Evolutionary conservation across 2,329 filamentous ascomycete species (phyloP).

Genomic region (Metarhizium guizhouense): DNA sequence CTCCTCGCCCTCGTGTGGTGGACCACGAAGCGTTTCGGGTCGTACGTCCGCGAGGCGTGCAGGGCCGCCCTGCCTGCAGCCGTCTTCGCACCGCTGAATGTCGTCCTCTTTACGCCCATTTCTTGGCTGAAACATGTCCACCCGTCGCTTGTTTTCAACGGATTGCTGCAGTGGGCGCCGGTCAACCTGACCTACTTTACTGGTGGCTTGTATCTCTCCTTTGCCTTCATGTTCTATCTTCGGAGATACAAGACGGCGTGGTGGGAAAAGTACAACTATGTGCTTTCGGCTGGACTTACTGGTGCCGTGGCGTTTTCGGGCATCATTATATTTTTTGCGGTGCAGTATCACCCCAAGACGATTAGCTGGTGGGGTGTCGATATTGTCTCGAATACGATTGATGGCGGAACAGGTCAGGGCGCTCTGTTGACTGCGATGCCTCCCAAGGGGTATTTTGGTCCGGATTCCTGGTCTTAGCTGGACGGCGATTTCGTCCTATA

Average conservation of each 20-base stretch:
- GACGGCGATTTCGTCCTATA: neutral
- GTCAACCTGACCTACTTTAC: slow-evolving; percentile 34
- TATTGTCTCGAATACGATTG: slow-evolving; percentile 1
- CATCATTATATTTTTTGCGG: slow-evolving; percentile 33
- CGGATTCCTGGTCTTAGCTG: neutral
- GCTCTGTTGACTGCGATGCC: neutral
- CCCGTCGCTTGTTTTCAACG: slow-evolving; percentile 30
- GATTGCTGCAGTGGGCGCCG: slow-evolving; percentile 32
- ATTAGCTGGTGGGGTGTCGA: slow-evolving; percentile 32
- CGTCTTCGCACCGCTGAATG: slow-evolving; percentile 10
- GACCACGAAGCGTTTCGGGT: slow-evolving; percentile 60
- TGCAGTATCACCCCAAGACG: slow-evolving; percentile 26
- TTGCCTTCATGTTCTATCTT: slow-evolving; percentile 35
- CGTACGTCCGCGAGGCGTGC: slow-evolving; percentile 1
- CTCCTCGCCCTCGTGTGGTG: slow-evolving; percentile 27
- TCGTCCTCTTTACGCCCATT: slow-evolving; percentile 8
- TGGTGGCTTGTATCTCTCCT: slow-evolving; percentile 29
- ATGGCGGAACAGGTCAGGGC: slow-evolving; percentile 2
- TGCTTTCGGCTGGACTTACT: slow-evolving; percentile 29
- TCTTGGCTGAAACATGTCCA: slow-evolving; percentile 28
- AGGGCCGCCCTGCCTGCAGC: slow-evolving; percentile 2
- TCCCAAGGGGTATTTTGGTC: slow-evolving; percentile 2
- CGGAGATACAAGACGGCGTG: slow-evolving; percentile 27
- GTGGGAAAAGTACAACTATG: slow-evolving; percentile 39
- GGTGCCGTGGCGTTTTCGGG: slow-evolving; percentile 31